Base-by-base conservation (phyloP, 2,329 filamentous ascomycete species). In the Penicillium sp. region DNA sequence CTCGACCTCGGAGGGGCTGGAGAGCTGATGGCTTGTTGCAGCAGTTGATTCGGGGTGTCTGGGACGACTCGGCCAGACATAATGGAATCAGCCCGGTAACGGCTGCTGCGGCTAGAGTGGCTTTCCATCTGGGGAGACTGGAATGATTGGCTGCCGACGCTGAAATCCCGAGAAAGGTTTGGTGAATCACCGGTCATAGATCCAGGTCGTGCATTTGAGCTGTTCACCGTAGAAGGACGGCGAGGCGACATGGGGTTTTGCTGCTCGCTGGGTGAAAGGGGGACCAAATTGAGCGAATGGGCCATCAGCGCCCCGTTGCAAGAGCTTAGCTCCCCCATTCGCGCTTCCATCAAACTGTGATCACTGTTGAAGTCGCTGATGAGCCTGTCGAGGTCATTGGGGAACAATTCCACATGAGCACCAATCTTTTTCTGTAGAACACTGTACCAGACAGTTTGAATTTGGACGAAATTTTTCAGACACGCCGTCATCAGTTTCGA, bases 391-490 rank as follows among this genome's bases (percentile, higher is more conserved):
- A 92, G 72, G 50, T 90, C 87, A 14, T 87, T 85, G 8, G 86
- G 82, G 46, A 80, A 79, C 51, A 89, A 85, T 34, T 87, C 85
- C 5, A 97, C 80, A 2, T 94, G 84, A 9, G 84, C 82, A 62
- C 85, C 86, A 60, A 97, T 83, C 77, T 95, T 96, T 64, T 89
- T 88, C 66, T 89, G 88, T 85, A 92, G 92, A 38, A 90, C 86
- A 54, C 82, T 81, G 70, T 88, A 92, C 93, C 93, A 99, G 47
- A 85, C 82, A 18, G 85, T 82, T 73, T 97, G 92, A 44, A 96
- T 87, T 61, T 89, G 86, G 63, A 97, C 85, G 67, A 97, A 91
- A 66, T 91, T 92, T 55, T 83, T 85, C 42, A 96, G 81, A 66
- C 90, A 93, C 24, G 89, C 87, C 66, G 92, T 89, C 66, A 94